phyloP scores from a whole-genome alignment of 768 basidiomycete genomes.

The Leccinellum luteum region DNA sequence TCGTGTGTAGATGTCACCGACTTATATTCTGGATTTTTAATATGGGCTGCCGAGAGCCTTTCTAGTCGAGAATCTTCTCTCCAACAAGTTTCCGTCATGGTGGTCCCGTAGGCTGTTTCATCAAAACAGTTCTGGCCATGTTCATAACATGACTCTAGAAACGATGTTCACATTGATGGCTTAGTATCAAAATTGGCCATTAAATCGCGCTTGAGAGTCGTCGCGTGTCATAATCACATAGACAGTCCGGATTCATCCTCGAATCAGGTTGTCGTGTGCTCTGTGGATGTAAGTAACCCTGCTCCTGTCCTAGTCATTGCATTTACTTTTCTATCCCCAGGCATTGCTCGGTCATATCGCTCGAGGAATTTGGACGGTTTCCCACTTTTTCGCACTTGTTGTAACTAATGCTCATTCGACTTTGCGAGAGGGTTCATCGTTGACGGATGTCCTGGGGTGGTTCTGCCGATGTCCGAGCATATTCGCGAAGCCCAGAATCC shows the following conservation, averaged over 20 bases:
- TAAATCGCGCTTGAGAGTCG: constrained; percentile 17
- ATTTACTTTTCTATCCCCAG: constrained; percentile 26
- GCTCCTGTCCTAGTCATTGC: background rate
- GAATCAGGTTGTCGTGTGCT: constrained; percentile 40
- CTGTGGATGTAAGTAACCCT: constrained; percentile 37
- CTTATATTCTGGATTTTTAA: constrained; percentile 18
- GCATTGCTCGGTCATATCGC: constrained; percentile 39
- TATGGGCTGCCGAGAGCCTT: constrained; percentile 11
- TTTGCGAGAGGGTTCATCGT: constrained; percentile 37
- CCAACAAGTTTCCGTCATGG: constrained; percentile 15
- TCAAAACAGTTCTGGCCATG: background rate
- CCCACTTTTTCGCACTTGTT: constrained; percentile 44
- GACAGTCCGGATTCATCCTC: constrained; percentile 19
- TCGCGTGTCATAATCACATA: constrained; percentile 9
- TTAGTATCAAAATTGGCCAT: constrained; percentile 13
- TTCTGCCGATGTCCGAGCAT: constrained; percentile 40
- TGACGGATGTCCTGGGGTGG: constrained; percentile 45
- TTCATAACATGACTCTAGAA: constrained; percentile 12
- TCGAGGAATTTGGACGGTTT: constrained; percentile 38
- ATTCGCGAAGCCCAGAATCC: constrained; percentile 41
- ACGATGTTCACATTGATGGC: constrained; percentile 10
- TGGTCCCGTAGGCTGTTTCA: constrained; percentile 17
- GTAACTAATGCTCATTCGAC: constrained; percentile 41
- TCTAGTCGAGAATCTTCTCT: background rate
- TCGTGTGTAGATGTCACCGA: constrained; percentile 15